These are phyloP conservation scores for Lactarius pseudohatsudake DNA, from an alignment of 768 basidiomycete species.

Conservation along the genomic window DNA sequence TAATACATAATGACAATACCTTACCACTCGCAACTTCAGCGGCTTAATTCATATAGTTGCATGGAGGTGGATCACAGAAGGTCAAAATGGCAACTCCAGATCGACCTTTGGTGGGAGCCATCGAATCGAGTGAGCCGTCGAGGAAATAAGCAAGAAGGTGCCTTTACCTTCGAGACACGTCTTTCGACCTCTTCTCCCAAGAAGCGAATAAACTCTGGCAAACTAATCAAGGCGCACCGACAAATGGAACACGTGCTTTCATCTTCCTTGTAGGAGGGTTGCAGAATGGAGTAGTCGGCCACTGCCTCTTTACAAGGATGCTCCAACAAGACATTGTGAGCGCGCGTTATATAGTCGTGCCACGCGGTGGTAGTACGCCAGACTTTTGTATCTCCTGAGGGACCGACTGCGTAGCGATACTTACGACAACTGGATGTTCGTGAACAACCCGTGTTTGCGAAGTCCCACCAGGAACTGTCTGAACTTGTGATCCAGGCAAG, in stretches of 20 bases:
- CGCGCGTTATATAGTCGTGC: background rate
- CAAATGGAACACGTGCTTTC: background rate
- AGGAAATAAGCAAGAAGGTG: background rate
- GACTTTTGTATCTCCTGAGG: background rate
- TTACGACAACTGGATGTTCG: background rate
- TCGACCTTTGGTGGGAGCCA: background rate
- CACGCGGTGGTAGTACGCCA: background rate
- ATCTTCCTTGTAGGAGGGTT: background rate
- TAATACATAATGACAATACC: background rate
- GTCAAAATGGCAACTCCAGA: slow-evolving; percentile 7
- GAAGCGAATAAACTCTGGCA: slow-evolving; percentile 8
- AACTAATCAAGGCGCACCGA: background rate
- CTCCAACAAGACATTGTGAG: background rate
- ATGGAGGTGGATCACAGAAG: background rate
- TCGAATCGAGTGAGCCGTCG: background rate
- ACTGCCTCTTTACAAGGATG: background rate
- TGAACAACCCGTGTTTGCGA: fast-evolving
- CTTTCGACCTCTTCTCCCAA: slow-evolving; percentile 12
- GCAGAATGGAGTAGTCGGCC: background rate
- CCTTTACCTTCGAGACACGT: slow-evolving; percentile 4
- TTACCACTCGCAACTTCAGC: background rate
- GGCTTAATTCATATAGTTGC: background rate
- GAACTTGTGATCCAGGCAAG: slow-evolving; percentile 2
- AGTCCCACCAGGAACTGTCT: background rate
- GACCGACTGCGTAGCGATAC: background rate